These are phyloP conservation scores for Thraustochytrium striatum DNA, from an alignment of 352 stramenopile species.

Conservation along the genomic window DNA sequence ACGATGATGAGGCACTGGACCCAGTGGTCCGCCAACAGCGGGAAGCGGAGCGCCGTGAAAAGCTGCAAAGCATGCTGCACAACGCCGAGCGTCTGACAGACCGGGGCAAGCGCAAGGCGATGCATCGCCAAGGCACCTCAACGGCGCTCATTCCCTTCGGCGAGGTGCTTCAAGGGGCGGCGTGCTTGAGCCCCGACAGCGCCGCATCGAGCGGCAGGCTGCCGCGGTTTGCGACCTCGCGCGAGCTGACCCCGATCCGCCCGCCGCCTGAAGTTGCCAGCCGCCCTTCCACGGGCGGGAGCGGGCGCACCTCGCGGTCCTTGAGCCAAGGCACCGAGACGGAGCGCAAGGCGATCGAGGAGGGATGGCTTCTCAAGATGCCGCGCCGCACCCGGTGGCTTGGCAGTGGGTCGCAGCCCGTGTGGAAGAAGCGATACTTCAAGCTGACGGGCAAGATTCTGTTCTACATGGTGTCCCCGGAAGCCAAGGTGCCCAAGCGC, in stretches of 20 bases:
- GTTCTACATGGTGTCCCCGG: neutral
- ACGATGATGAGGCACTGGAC: no score
- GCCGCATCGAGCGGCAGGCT: neutral
- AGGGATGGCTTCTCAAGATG: constrained; percentile 40
- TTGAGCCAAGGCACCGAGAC: neutral
- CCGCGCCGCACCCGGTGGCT: constrained; percentile 29
- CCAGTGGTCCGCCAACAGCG: no score
- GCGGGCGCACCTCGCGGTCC: neutral
- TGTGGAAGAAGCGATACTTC: constrained; percentile 21
- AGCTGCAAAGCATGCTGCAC: no score
- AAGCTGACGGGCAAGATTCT: neutral
- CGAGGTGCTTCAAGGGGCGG: no score
- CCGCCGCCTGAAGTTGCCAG: neutral
- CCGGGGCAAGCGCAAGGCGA: no score
- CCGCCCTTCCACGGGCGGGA: neutral
- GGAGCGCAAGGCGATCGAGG: neutral
- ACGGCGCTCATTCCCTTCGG: no score
- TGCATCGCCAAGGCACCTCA: no score
- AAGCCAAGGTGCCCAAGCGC: neutral
- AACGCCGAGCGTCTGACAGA: no score
- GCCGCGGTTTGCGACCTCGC: neutral
- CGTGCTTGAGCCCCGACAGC: no score
- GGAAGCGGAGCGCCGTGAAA: no score
- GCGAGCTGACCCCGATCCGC: constrained; percentile 5
- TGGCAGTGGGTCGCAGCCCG: neutral